Evolutionary conservation across 2,329 filamentous ascomycete species (phyloP).

Genomic region (Pestalotiopsis sp.): DNA sequence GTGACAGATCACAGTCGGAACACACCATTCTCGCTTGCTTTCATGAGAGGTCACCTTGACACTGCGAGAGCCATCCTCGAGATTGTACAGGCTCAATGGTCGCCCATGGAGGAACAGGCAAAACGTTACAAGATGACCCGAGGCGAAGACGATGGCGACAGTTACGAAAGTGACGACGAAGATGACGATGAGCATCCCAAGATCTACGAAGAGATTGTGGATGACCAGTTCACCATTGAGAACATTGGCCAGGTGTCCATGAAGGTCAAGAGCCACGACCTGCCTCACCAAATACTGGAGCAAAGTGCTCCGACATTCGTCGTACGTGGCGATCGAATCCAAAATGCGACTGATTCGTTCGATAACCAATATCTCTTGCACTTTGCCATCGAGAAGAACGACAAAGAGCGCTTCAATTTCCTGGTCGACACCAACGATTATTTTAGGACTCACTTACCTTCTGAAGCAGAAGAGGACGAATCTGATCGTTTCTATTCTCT

Average conservation of each 20-base stretch:
- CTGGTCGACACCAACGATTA: slow-evolving; percentile 58
- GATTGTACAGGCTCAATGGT: slow-evolving; percentile 71
- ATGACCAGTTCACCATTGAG: slow-evolving; percentile 74
- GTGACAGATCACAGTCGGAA: slow-evolving; percentile 54
- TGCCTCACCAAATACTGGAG: slow-evolving; percentile 56
- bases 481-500: slow-evolving; percentile 39
- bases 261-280: slow-evolving; percentile 66
- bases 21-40: slow-evolving; percentile 69
- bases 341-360: slow-evolving; percentile 21
- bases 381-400: slow-evolving; percentile 55
- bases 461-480: slow-evolving; percentile 35
- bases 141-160: slow-evolving; percentile 36
- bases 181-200: slow-evolving; percentile 41
- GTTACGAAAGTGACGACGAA: slow-evolving; percentile 39
- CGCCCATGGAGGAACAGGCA: slow-evolving; percentile 54
- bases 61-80: slow-evolving; percentile 69
- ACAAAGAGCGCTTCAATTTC: slow-evolving; percentile 55
- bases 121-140: slow-evolving; percentile 50
- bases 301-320: slow-evolving; percentile 38
- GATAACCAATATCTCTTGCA: slow-evolving; percentile 34
- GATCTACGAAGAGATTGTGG: slow-evolving; percentile 58
- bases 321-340: slow-evolving; percentile 31
- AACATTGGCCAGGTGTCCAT: slow-evolving; percentile 71
- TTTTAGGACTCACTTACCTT: slow-evolving; percentile 41
- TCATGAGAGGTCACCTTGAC: slow-evolving; percentile 65